Evolutionary conservation across 345 rosid genomes (phyloP).

Genomic region (Trapa incisa): DNA sequence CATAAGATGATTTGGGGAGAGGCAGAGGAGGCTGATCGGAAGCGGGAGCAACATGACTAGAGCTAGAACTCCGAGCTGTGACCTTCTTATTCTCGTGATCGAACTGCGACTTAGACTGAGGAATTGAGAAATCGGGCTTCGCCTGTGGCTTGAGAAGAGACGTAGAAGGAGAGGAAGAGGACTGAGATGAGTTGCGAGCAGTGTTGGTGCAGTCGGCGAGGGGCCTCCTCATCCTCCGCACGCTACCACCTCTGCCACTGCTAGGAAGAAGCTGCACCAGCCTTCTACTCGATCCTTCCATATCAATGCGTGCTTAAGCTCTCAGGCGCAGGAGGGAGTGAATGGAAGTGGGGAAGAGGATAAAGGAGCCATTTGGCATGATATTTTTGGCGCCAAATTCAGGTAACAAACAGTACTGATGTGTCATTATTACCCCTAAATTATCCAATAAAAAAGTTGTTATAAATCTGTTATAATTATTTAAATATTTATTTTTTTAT

Average conservation of each 20-base stretch:
- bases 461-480: too few relatives aligned
- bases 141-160: neutral
- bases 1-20: neutral
- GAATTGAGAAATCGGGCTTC: neutral
- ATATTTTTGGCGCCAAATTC: constrained; percentile 2
- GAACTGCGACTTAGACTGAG: neutral
- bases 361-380: neutral
- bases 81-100: too few relatives aligned
- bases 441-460: too few relatives aligned
- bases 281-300: neutral
- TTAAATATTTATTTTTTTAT: too few relatives aligned
- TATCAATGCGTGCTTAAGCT: neutral
- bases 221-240: neutral
- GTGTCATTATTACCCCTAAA: neutral
- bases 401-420: neutral
- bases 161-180: neutral
- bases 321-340: neutral
- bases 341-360: neutral
- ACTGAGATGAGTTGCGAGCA: constrained; percentile 1
- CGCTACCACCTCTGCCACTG: neutral
- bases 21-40: neutral
- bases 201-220: constrained; percentile 2
- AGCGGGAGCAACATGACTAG: neutral
- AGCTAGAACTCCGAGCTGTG: neutral
- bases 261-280: neutral